Base-by-base conservation (phyloP, 2,329 filamentous ascomycete genomes). In the Chrysoporthe austroafricana region DNA sequence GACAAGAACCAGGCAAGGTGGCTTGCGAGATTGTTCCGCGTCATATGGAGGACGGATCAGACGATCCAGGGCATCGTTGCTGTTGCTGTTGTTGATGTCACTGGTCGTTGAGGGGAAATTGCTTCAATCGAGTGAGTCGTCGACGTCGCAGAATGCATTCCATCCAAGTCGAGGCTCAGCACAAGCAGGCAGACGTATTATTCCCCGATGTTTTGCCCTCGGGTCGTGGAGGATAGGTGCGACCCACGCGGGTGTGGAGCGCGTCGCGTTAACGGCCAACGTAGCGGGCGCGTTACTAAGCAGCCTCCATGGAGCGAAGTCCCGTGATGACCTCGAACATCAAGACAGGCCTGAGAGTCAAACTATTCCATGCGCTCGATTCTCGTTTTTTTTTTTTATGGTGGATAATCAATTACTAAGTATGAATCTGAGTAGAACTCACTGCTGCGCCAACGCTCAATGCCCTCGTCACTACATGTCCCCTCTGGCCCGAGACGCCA, bases 11-110 rank as follows among this genome's bases (percentile, higher is more conserved):
- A 88, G 73, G 83, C 79, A 73, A 88, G 78, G 76, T 88, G 84
- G 74, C 85, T 82, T 73, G 78, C 76, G 69, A 88, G 81, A 74
- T 88, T 88, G 79, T 88, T 87, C 76, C 84, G 85, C 80, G 86
- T 88, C 86, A 88, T 88, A 80, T 84, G 48, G 63, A 65, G 77
- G 66, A 75, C 75, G 75, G 74, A 78, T 75, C 77, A 70, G 72
- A 59, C 62, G 77, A 79, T 76, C 78, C 76, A 70, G 70, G 70
- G 69, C 66, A 59, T 68, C 61, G 59, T 66, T 60, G 54, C 57
- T 21, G 57, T 16, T 60, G 36, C 26, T 58, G 16, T 16, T 16
- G 34, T 56, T 4, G 16, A 56, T 56, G 57, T 64, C 65, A 69
- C 62, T 59, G 39, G 54, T 58, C 16, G 9, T 6, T 7, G 18